Percentiles rank a stretch among this genome's conserved stretches.
Evolutionary conservation across 2,329 filamentous ascomycete species (phyloP).

Genomic region (Alternaria gaisen): DNA sequence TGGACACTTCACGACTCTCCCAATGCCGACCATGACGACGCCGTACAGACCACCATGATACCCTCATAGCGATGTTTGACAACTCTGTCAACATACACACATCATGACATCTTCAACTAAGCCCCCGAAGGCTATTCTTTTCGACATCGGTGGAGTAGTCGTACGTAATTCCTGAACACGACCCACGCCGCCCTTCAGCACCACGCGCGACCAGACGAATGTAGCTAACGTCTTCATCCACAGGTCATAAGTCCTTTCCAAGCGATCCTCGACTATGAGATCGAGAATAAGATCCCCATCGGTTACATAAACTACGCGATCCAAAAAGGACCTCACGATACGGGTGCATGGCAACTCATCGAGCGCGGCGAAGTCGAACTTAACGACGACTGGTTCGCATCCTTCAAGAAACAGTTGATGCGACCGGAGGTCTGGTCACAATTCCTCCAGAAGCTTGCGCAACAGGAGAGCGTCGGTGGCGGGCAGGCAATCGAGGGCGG

Average conservation of each 20-base stretch:
- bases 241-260: constrained; percentile 93
- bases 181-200: neutral
- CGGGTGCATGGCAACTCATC: constrained; percentile 85
- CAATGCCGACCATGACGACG: constrained; percentile 21
- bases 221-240: constrained; percentile 2
- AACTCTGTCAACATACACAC: neutral
- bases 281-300: constrained; percentile 75
- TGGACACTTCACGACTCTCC: constrained; percentile 20
- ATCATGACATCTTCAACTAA: constrained; percentile 21
- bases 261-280: constrained; percentile 90
- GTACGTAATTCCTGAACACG: constrained; percentile 65
- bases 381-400: constrained; percentile 76
- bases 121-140: constrained; percentile 63
- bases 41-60: constrained; percentile 30
- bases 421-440: constrained; percentile 72
- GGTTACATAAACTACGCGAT: constrained; percentile 95
- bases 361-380: constrained; percentile 84
- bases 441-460: constrained; percentile 56
- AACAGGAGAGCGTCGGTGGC: constrained; percentile 28
- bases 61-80: constrained; percentile 9
- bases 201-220: neutral
- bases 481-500: constrained; percentile 42
- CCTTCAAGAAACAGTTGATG: constrained; percentile 79
- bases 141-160: constrained; percentile 96
- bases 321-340: constrained; percentile 74